A percentile compares a stretch with the other conserved stretches of the same genome.
phyloP scores from a whole-genome alignment of 2,329 filamentous ascomycete genomes.

The Lasiodiplodia citricola region DNA sequence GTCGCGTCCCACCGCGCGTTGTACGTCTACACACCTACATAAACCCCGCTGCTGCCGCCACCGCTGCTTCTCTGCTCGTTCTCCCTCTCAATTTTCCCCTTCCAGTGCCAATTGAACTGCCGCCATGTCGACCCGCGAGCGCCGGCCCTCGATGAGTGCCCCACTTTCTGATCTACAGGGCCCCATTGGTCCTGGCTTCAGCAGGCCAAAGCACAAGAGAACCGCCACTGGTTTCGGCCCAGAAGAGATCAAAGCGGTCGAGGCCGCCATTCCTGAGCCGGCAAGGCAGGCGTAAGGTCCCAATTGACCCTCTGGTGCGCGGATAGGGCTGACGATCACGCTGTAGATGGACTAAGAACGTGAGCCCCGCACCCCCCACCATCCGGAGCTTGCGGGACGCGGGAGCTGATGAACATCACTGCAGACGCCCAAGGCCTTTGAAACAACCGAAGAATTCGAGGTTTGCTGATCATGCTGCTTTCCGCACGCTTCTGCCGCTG shows the following conservation, averaged over 20 bases:
- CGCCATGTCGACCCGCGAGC: constrained; percentile 65
- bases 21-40: constrained; percentile 11
- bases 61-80: neutral
- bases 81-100: neutral
- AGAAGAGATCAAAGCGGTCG: constrained; percentile 89
- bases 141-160: constrained; percentile 79
- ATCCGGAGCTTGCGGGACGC: neutral
- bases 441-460: constrained; percentile 79
- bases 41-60: constrained; percentile 2
- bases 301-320: constrained; percentile 17
- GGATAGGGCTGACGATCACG: constrained; percentile 15
- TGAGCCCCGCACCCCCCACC: constrained; percentile 42
- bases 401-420: constrained; percentile 13
- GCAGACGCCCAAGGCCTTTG: constrained; percentile 71
- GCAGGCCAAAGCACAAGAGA: constrained; percentile 93
- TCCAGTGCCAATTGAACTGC: constrained; percentile 27
- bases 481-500: neutral
- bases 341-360: constrained; percentile 64
- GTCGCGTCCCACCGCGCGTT: constrained; percentile 20
- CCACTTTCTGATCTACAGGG: constrained; percentile 87
- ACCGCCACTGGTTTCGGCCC: constrained; percentile 95
- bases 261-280: constrained; percentile 87
- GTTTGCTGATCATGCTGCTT: constrained; percentile 39
- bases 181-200: constrained; percentile 83
- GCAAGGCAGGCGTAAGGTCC: constrained; percentile 78